These are phyloP conservation scores for Climacium dendroides DNA, from an alignment of 225 moss, liverwort and hornwort genomes.

Conservation along the genomic window DNA sequence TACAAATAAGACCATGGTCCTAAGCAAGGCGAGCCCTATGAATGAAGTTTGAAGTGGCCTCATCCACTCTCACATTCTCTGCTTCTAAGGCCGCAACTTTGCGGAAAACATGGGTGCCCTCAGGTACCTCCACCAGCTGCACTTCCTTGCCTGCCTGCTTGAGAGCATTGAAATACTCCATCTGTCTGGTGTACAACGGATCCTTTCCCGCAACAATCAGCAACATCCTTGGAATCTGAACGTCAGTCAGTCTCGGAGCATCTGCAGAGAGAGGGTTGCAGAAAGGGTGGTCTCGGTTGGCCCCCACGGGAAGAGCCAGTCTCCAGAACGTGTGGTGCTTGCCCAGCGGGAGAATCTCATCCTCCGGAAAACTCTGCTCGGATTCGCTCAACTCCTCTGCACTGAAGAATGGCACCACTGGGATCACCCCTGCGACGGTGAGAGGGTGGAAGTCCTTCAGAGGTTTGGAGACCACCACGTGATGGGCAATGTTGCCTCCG, in stretches of 20 bases:
- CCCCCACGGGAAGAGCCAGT: slow-evolving; percentile 15
- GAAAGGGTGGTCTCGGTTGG: slow-evolving; percentile 33
- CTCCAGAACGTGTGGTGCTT: slow-evolving; percentile 15
- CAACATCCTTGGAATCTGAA: slow-evolving; percentile 10
- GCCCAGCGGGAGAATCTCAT: slow-evolving; percentile 9
- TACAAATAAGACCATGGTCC: not conserved
- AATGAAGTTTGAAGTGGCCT: slow-evolving; percentile 19
- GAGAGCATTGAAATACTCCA: slow-evolving; percentile 14
- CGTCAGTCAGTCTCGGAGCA: not conserved
- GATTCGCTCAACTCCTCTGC: slow-evolving; percentile 20
- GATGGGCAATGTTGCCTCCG: slow-evolving; percentile 34
- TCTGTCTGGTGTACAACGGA: slow-evolving; percentile 10
- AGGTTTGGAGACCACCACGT: not conserved
- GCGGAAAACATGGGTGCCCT: slow-evolving; percentile 23
- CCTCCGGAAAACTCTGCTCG: slow-evolving; percentile 3
- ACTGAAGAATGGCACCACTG: slow-evolving; percentile 28
- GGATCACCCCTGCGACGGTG: slow-evolving; percentile 20
- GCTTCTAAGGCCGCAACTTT: slow-evolving; percentile 1
- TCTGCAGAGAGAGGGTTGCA: slow-evolving; percentile 19
- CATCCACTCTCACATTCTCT: slow-evolving; percentile 28
- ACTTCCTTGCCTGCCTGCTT: slow-evolving; percentile 24
- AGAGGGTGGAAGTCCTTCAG: slow-evolving; percentile 2
- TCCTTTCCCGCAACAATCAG: slow-evolving; percentile 31
- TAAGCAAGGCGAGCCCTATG: not conserved
- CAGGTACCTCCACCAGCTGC: slow-evolving; percentile 24